These are phyloP conservation scores for Steccherinum ochraceum DNA, from an alignment of 768 basidiomycete genomes.

Conservation along the genomic window DNA sequence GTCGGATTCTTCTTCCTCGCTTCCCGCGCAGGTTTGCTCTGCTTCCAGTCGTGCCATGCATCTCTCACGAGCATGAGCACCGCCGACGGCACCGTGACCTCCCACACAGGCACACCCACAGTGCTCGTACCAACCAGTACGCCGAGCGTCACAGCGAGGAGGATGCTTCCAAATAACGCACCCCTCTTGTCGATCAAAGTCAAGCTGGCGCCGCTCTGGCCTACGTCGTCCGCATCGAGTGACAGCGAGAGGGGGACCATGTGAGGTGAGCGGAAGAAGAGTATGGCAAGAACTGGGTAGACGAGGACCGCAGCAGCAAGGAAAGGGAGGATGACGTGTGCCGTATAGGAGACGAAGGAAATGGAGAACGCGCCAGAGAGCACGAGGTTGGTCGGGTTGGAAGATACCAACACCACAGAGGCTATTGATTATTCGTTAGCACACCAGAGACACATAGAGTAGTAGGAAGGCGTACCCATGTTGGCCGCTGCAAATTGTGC, in stretches of 20 bases:
- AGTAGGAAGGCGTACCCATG: constrained; percentile 35
- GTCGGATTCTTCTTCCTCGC: neutral
- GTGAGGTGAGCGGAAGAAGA: constrained; percentile 50
- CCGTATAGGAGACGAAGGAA: constrained; percentile 73
- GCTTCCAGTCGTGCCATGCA: constrained; percentile 29
- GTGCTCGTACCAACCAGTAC: constrained; percentile 74
- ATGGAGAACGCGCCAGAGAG: constrained; percentile 82
- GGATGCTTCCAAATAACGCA: constrained; percentile 63
- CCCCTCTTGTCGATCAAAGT: constrained; percentile 70
- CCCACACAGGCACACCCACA: constrained; percentile 75
- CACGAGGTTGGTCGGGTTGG: constrained; percentile 93
- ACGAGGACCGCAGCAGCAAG: constrained; percentile 54
- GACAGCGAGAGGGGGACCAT: constrained; percentile 45
- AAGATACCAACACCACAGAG: constrained; percentile 61
- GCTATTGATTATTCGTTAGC: constrained; percentile 19
- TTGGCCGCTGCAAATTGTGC: constrained; percentile 77
- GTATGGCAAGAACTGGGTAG: constrained; percentile 49
- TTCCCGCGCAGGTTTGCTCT: neutral
- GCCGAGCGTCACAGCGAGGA: constrained; percentile 64
- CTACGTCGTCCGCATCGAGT: constrained; percentile 27
- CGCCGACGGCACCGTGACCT: constrained; percentile 79
- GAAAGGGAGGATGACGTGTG: constrained; percentile 79
- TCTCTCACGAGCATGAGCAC: constrained; percentile 67
- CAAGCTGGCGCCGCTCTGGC: constrained; percentile 34
- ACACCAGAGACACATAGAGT: constrained; percentile 11